Percentiles rank a stretch among this genome's conserved stretches.
These are phyloP conservation scores for Tremella fuciformis DNA, from an alignment of 768 basidiomycete genomes.

Conservation along the genomic window DNA sequence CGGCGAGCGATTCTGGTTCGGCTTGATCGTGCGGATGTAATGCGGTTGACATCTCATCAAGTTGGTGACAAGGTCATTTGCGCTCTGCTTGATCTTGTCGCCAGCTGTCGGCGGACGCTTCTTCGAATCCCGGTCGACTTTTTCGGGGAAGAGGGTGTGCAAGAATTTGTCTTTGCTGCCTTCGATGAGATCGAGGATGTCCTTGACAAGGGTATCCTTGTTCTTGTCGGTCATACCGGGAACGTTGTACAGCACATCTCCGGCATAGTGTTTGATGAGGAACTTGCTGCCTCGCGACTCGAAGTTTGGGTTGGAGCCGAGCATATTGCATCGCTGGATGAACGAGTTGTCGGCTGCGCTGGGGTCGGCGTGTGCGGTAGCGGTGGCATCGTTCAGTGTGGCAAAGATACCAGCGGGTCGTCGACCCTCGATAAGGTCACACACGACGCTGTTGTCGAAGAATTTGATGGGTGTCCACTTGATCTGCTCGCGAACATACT, in stretches of 20 bases:
- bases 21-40: constrained; percentile 98
- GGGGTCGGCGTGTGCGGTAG: constrained; percentile 96
- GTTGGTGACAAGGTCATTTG: constrained; percentile 92
- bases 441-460: constrained; percentile 66
- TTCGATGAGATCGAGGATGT: constrained; percentile 83
- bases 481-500: constrained; percentile 97
- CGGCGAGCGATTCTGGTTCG: constrained; percentile 90
- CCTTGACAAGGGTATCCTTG: constrained; percentile 94
- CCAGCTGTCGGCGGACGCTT: constrained; percentile 96
- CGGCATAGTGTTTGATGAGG: constrained; percentile 93
- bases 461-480: constrained; percentile 99
- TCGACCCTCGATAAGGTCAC: constrained; percentile 94
- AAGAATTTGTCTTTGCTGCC: constrained; percentile 78
- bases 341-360: constrained; percentile 95
- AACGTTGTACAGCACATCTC: constrained; percentile 97
- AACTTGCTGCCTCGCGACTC: constrained; percentile 92
- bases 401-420: constrained; percentile 97
- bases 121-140: constrained; percentile 93
- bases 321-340: constrained; percentile 77
- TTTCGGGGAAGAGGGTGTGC: constrained; percentile 83
- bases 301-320: constrained; percentile 86
- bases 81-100: constrained; percentile 93
- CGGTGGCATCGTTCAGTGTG: constrained; percentile 96
- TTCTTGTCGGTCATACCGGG: constrained; percentile 99
- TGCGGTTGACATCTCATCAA: constrained; percentile 95